phyloP scores from a whole-genome alignment of 2,329 filamentous ascomycete genomes.

The Graphiopsis chlorocephala region DNA sequence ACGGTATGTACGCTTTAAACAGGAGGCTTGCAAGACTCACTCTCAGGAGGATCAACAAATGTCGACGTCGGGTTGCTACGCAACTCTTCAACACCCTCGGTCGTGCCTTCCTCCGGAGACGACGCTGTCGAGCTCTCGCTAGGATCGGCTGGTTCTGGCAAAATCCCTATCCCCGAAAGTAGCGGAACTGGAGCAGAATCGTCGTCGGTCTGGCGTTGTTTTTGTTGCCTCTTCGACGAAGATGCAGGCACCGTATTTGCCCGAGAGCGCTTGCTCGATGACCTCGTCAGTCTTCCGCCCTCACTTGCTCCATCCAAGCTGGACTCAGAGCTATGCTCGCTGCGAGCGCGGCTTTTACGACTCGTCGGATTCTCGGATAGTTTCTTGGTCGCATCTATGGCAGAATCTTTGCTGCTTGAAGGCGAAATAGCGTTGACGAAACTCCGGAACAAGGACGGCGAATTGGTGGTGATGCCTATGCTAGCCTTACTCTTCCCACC shows the following conservation, averaged over 20 bases:
- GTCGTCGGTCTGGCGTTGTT: neutral
- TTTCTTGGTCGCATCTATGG: neutral
- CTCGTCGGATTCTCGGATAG: neutral
- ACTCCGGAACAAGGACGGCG: neutral
- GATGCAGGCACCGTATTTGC: neutral
- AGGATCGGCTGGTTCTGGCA: neutral
- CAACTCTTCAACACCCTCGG: neutral
- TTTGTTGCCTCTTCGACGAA: neutral
- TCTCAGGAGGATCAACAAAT: neutral
- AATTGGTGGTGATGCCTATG: neutral
- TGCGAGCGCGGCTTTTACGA: neutral
- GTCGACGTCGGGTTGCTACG: neutral
- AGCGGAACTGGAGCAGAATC: neutral
- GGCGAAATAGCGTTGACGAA: neutral
- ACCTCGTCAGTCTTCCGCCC: neutral
- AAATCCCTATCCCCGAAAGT: neutral
- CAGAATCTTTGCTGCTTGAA: neutral
- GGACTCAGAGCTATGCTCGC: neutral
- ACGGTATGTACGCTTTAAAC: constrained; percentile 6
- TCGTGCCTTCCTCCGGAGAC: constrained; percentile 6
- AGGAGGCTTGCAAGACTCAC: neutral
- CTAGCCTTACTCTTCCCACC: neutral
- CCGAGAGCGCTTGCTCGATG: neutral
- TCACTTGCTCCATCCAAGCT: neutral
- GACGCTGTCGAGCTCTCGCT: no score